phyloP scores from a whole-genome alignment of 2,329 filamentous ascomycete species.

The Talaromyces sp. region DNA sequence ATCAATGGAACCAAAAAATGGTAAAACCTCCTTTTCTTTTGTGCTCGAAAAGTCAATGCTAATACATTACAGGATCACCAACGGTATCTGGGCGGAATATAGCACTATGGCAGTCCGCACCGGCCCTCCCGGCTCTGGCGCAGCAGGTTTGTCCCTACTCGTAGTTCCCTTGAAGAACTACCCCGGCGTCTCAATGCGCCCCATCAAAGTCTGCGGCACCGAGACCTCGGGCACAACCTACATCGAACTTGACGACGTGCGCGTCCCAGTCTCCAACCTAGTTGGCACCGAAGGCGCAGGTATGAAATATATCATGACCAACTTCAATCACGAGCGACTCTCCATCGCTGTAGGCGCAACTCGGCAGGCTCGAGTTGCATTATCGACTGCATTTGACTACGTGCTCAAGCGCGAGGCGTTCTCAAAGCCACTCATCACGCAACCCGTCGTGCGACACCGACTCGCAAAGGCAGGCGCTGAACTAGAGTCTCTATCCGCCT shows the following conservation, averaged over 20 bases:
- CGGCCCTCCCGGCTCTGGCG: constrained; percentile 55
- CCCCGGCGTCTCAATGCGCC: constrained; percentile 65
- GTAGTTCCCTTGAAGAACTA: constrained; percentile 67
- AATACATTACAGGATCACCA: constrained; percentile 56
- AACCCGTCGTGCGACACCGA: constrained; percentile 71
- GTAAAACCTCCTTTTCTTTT: constrained; percentile 30
- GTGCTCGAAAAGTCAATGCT: neutral
- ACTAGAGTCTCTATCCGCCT: constrained; percentile 68
- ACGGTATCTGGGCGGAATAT: constrained; percentile 68
- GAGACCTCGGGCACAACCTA: constrained; percentile 65
- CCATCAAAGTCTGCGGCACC: constrained; percentile 64
- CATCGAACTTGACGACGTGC: constrained; percentile 72
- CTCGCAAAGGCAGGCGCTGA: constrained; percentile 66
- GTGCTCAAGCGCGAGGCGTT: constrained; percentile 65
- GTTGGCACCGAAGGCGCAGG: constrained; percentile 67
- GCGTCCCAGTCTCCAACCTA: constrained; percentile 67
- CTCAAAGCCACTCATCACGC: constrained; percentile 66
- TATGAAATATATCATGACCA: constrained; percentile 73
- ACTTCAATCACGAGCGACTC: constrained; percentile 76
- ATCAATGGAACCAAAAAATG: constrained; percentile 77
- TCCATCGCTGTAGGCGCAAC: constrained; percentile 64
- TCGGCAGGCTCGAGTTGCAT: constrained; percentile 59
- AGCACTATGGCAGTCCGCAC: constrained; percentile 71
- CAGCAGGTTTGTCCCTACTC: constrained; percentile 62
- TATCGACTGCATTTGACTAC: constrained; percentile 60